Base-by-base conservation (phyloP, 495 filamentous ascomycete species). In the Trichocladium uniseriatum region DNA sequence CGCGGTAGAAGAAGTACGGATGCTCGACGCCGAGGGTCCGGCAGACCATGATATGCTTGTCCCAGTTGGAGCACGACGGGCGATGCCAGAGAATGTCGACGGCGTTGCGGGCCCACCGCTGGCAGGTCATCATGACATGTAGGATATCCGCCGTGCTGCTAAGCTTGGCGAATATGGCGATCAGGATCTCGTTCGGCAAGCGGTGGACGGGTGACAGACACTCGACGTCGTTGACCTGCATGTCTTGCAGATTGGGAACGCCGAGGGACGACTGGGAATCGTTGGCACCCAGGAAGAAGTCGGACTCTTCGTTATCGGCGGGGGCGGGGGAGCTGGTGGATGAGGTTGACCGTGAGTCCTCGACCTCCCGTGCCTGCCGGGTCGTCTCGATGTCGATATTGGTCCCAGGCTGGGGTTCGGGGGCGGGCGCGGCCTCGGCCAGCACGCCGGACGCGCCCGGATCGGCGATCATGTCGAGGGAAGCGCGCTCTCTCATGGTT, bases 31-130 rank as follows among this genome's bases (percentile, higher is more conserved):
- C 73, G 24, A 96, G 79, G 2, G 94, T 85, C 15, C 73, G 69
- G 55, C 88, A 86, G 56, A 97, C 89, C 45, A 73, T 81, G 55
- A 78, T 71, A 54, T 95, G 77, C 56, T 85, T 86, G 15, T 74
- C 60, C 86, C 89, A 97, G 47, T 78, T 86, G 51, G 84, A 86
- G 69, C 92, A 95, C 22, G 86, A 79, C 2, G 94, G 92, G 40
- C 92, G 79, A 62, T 97, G 90, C 92, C 92, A 98, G 11, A 98
- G 74, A 38, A 95, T 78, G 45, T 91, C 92, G 27, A 97, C 94
- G 41, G 81, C 84, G 61, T 96, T 96, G 51, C 83, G 75, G 37
- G 94, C 84, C 94, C 94, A 99, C 53, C 82, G 80, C 61, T 87
- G 88, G 59, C 82, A 94, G 7, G 94, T 91, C 58, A 91, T 71